Conservation (phyloP, 805 yeast genomes). For the Jamesozyma gamospora region DNA sequence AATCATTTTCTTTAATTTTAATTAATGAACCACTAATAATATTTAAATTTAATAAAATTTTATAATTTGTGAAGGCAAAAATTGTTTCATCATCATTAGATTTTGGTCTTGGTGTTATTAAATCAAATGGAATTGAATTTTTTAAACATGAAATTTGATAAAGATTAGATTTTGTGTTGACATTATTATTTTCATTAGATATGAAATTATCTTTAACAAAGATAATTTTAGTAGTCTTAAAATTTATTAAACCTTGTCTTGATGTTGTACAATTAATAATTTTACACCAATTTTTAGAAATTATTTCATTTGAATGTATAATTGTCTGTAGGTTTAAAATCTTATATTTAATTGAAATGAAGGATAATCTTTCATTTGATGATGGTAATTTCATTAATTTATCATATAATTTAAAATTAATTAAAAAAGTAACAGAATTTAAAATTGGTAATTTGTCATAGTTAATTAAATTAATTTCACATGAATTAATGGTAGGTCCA, state of each 20-base stretch:
- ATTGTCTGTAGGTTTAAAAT: constrained; percentile 10
- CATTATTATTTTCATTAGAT: background rate
- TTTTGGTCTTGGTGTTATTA: constrained; percentile 8
- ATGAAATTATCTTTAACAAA: constrained; percentile 12
- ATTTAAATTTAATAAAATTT: constrained; percentile 12
- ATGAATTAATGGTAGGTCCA: constrained; percentile 9
- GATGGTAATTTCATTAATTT: constrained; percentile 10
- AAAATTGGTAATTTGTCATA: constrained; percentile 6
- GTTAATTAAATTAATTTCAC: constrained; percentile 8
- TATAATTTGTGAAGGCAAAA: constrained; percentile 17
- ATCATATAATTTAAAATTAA: constrained; percentile 15
- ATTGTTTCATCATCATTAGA: constrained; percentile 20
- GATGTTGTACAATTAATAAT: constrained; percentile 14
- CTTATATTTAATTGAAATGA: constrained; percentile 16
- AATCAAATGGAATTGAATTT: constrained; percentile 9
- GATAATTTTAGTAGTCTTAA: constrained; percentile 12
- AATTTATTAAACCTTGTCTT: constrained; percentile 16
- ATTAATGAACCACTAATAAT: constrained; percentile 19
- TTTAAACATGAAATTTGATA: constrained; percentile 9
- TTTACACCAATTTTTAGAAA: constrained; percentile 12
- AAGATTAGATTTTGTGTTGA: background rate
- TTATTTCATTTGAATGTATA: constrained; percentile 8
- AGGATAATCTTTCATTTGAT: constrained; percentile 12
- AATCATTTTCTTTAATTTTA: constrained; percentile 3
- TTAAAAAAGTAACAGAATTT: constrained; percentile 8